Evolutionary conservation across 1,284 basidiomycete genomes (phyloP), one percentile per base, ranked within the genome.

Genomic region (Pseudozyma thailandica): DNA sequence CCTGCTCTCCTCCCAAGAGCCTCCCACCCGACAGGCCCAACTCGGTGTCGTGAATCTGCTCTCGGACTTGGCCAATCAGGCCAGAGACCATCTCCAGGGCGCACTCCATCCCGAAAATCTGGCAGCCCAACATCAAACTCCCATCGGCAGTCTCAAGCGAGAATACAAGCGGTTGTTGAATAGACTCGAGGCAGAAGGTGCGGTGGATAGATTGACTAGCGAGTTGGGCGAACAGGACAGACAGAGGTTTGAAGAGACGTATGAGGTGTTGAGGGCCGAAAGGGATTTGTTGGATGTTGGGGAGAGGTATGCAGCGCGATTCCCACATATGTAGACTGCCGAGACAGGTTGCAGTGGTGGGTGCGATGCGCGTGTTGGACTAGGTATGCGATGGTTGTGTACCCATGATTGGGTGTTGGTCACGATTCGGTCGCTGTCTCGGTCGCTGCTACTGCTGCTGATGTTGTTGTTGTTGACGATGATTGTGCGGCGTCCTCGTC

Each of bases 41-140:
- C 15, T 21, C 15, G 42, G 13, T 6, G 7, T 39, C 27, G 27
- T 27, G 18, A 28, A 26, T 8, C 4, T 55, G 1, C 15, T 55
- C 0, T 37, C 47, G 20, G 45, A 49, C 26, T 25, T 35, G 18
- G 33, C 12, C 16, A 23, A 0, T 21, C 30, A 12, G 25, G 38
- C 53, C 0, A 27, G 12, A 4, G 8, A 15, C 8, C 31, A 65
- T 0, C 4, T 65, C 9, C 30, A 42, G 20, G 27, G 7, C 12
- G 21, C 62, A 0, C 38, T 65, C 4, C 62, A 65, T 48, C 62
- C 62, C 4, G 27, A 50, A 18, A 65, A 65, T n/a, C 18, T 59
- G 2, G 13, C 26, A 0, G 51, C 55, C 2, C 62, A 59, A 33
- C 55, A 53, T 21, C 1, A 1, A 0, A 23, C 16, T 1, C 31